Percentiles rank a stretch among this genome's conserved stretches.
phyloP scores from a whole-genome alignment of 2,329 filamentous ascomycete genomes.

The Pseudogymnoascus sp. region DNA sequence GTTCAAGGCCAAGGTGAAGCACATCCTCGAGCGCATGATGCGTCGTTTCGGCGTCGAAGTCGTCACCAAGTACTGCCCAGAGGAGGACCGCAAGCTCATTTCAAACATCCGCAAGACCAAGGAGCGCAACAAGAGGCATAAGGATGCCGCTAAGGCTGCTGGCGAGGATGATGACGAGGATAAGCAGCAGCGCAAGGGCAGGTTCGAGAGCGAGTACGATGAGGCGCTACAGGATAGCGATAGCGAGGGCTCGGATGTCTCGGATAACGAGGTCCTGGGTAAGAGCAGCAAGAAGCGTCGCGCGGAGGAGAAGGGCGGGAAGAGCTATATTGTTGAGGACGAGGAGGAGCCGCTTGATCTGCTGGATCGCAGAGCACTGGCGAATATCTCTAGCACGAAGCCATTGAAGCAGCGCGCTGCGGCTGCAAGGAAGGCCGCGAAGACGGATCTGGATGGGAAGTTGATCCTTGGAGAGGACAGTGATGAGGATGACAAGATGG shows the following conservation, averaged over 20 bases:
- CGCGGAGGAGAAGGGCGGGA: conserved; percentile 47
- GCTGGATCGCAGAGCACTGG: conserved; percentile 78
- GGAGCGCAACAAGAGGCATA: conserved; percentile 84
- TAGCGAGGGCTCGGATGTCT: conserved; percentile 55
- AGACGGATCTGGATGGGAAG: conserved; percentile 70
- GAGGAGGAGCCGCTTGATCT: conserved; percentile 93
- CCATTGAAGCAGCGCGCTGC: conserved; percentile 57
- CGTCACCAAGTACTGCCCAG: conserved; percentile 73
- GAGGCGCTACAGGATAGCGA: conserved; percentile 71
- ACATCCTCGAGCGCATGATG: conserved; percentile 91
- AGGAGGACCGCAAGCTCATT: conserved; percentile 81
- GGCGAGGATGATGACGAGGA: conserved; percentile 49
- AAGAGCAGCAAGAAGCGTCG: conserved; percentile 36
- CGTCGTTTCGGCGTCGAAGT: conserved; percentile 78
- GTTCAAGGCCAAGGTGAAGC: conserved; percentile 95
- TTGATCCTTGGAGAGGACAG: conserved; percentile 61
- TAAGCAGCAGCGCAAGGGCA: conserved; percentile 45
- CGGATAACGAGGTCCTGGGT: conserved; percentile 49
- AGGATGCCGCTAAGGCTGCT: conserved; percentile 56
- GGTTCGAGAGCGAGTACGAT: conserved; percentile 89
- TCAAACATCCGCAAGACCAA: conserved; percentile 92
- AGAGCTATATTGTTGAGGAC: conserved; percentile 85
- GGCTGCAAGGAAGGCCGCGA: conserved; percentile 47
- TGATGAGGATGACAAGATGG: conserved; percentile 50
- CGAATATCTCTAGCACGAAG: conserved; percentile 87